These are phyloP conservation scores for Cryomyces minteri DNA, from an alignment of 495 filamentous ascomycete genomes.

Conservation along the genomic window DNA sequence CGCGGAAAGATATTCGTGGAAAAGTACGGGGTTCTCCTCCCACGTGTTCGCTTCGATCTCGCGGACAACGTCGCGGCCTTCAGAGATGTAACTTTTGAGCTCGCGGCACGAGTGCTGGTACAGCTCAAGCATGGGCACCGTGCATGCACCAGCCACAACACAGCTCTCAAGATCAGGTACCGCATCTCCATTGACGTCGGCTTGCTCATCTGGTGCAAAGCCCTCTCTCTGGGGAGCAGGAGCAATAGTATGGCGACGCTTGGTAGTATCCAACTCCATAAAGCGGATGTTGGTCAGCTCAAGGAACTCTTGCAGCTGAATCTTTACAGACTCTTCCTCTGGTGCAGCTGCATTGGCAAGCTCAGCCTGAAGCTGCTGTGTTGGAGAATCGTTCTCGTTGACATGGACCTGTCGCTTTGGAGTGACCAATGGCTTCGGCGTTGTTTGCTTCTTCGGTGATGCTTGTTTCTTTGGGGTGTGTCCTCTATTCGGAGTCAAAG, in stretches of 20 bases:
- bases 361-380: neutral
- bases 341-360: neutral
- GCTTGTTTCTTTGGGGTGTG: neutral
- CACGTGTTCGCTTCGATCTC: slow-evolving; percentile 77
- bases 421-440: neutral
- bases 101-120: slow-evolving; percentile 95
- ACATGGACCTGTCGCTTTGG: neutral
- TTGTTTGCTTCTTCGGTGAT: neutral
- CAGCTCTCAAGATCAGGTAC: slow-evolving; percentile 42
- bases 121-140: slow-evolving; percentile 77
- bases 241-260: slow-evolving; percentile 67
- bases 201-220: slow-evolving; percentile 21
- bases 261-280: slow-evolving; percentile 88
- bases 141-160: slow-evolving; percentile 80
- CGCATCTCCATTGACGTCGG: slow-evolving; percentile 10
- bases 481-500: slow-evolving; percentile 15
- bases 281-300: slow-evolving; percentile 93
- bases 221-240: slow-evolving; percentile 4
- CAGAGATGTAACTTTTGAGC: slow-evolving; percentile 83
- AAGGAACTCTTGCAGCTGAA: slow-evolving; percentile 81
- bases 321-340: slow-evolving; percentile 29
- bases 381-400: neutral
- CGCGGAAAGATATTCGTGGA: slow-evolving; percentile 81
- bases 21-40: slow-evolving; percentile 75
- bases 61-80: slow-evolving; percentile 69